These are phyloP conservation scores for Rhizopus arrhizus DNA, from an alignment of 371 early-diverging fungal genomes.

Conservation along the genomic window DNA sequence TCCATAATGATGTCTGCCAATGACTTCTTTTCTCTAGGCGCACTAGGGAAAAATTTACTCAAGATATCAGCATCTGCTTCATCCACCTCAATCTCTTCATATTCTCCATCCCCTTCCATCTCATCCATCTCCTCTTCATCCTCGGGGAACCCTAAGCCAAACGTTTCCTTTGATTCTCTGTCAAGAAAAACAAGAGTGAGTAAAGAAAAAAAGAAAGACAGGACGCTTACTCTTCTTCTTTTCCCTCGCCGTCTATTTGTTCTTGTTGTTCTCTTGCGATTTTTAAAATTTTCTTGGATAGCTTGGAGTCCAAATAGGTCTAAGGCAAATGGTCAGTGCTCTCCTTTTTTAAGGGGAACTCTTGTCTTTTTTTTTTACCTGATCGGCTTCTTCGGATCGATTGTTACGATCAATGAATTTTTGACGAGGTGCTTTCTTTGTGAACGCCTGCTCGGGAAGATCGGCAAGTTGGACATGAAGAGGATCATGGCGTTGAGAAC, in stretches of 20 bases:
- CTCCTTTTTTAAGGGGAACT: background rate
- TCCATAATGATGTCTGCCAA: constrained; percentile 94
- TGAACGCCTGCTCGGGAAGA: constrained; percentile 49
- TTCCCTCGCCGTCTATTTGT: constrained; percentile 64
- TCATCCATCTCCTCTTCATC: constrained; percentile 61
- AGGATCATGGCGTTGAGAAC: constrained; percentile 72
- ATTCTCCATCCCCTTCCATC: constrained; percentile 58
- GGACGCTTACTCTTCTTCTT: constrained; percentile 28
- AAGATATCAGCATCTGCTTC: constrained; percentile 78
- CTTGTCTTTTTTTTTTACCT: constrained; percentile 20
- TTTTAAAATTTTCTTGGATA: constrained; percentile 85
- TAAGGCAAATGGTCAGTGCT: constrained; percentile 12
- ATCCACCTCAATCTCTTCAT: constrained; percentile 68
- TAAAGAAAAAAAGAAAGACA: background rate
- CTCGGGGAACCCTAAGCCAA: constrained; percentile 45
- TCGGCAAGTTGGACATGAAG: constrained; percentile 73
- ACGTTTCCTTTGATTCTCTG: constrained; percentile 21
- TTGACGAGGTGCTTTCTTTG: constrained; percentile 55
- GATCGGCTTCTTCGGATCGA: constrained; percentile 48
- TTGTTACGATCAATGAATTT: constrained; percentile 67
- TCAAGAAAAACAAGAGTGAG: background rate
- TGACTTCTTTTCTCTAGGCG: constrained; percentile 80
- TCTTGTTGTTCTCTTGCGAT: constrained; percentile 80
- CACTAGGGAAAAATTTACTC: constrained; percentile 85
- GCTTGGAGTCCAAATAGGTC: constrained; percentile 86